phyloP scores from a whole-genome alignment of 2,329 filamentous ascomycete genomes.

The Ilyonectria robusta region DNA sequence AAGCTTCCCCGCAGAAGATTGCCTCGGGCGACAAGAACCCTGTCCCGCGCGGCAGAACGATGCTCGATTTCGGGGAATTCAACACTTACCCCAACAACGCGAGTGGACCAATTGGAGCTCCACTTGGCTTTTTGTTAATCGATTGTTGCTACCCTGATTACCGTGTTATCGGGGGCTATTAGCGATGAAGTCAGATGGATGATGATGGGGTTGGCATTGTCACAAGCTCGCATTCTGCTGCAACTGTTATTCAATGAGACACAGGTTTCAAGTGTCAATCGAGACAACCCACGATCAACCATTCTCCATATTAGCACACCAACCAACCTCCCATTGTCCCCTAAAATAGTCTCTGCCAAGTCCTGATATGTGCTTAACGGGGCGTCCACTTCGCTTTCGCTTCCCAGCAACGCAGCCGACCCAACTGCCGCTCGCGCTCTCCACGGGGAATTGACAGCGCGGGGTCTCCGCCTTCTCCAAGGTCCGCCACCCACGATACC shows the following conservation, averaged over 20 bases:
- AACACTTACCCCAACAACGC: background rate
- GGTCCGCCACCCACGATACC: constrained; percentile 18
- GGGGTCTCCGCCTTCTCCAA: constrained; percentile 27
- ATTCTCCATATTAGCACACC: too few species aligned
- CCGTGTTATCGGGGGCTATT: too few species aligned
- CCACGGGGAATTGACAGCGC: constrained; percentile 24
- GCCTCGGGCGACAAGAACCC: background rate
- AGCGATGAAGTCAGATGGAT: too few species aligned
- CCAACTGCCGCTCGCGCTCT: constrained; percentile 27
- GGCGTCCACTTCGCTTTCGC: background rate
- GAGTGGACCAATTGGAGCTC: background rate
- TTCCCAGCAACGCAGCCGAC: constrained; percentile 6
- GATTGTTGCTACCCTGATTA: too few species aligned
- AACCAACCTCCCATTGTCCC: background rate
- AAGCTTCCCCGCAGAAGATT: constrained; percentile 7
- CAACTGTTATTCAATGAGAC: too few species aligned
- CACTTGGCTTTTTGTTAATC: too few species aligned
- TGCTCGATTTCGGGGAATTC: background rate
- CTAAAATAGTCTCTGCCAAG: background rate
- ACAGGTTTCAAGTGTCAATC: background rate
- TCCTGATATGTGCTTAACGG: background rate
- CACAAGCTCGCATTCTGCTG: too few species aligned
- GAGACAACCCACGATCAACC: background rate
- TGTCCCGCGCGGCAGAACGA: background rate
- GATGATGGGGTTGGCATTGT: too few species aligned